A percentile compares a stretch with the other conserved stretches of the same genome.
phyloP scores from a whole-genome alignment of 768 basidiomycete species.

The Suillus fuscotomentosus region DNA sequence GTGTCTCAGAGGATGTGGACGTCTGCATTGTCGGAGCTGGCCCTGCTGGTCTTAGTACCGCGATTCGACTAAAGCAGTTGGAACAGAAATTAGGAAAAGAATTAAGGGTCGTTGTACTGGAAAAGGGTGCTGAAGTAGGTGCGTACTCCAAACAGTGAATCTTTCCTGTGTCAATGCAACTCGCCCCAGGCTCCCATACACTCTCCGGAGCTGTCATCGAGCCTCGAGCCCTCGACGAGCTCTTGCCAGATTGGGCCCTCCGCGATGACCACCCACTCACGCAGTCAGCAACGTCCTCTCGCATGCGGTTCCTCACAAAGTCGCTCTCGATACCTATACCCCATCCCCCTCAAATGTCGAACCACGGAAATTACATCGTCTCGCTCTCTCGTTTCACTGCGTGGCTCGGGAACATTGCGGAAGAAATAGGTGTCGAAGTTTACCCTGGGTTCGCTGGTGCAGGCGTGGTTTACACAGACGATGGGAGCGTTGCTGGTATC shows the following conservation, averaged over 20 bases:
- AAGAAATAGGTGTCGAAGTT: conserved; percentile 86
- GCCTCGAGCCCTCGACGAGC: conserved; percentile 85
- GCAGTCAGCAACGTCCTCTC: conserved; percentile 72
- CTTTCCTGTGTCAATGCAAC: background rate
- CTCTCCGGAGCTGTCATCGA: conserved; percentile 96
- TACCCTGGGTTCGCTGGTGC: conserved; percentile 98
- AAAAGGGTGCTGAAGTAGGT: conserved; percentile 95
- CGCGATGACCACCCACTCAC: conserved; percentile 72
- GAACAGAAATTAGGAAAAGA: conserved; percentile 77
- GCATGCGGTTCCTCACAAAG: conserved; percentile 84
- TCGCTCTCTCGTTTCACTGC: conserved; percentile 87
- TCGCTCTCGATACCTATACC: conserved; percentile 76
- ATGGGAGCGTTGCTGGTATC: conserved; percentile 56
- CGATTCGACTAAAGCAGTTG: conserved; percentile 92
- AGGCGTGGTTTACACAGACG: conserved; percentile 66
- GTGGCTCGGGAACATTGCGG: conserved; percentile 87
- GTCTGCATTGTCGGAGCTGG: conserved; percentile 97
- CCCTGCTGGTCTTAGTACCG: conserved; percentile 94
- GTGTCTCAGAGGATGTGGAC: conserved; percentile 89
- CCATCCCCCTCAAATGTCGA: conserved; percentile 96
- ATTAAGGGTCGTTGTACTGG: conserved; percentile 88
- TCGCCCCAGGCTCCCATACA: conserved; percentile 80
- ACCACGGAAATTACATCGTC: conserved; percentile 90
- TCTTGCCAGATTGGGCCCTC: conserved; percentile 81
- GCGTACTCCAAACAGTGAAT: conserved; percentile 27